Base-by-base conservation (phyloP, 768 basidiomycete genomes). In the Leccinum aurantiacum region DNA sequence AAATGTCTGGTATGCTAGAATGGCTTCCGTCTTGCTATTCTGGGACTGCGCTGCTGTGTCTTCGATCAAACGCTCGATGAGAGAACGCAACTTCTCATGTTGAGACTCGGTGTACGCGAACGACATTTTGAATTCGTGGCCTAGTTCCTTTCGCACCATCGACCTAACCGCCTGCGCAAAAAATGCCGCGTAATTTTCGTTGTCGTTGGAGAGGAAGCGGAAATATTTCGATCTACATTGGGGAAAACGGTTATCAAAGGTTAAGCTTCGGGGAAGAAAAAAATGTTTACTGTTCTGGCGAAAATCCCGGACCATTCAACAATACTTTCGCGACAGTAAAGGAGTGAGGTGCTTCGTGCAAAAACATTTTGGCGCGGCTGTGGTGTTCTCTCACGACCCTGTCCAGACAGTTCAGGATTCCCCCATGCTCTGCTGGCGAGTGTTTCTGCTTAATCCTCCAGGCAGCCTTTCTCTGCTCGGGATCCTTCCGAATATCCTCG, bases 111-210 rank as follows among this genome's bases (percentile, higher is more conserved):
- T 49, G 13, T 38, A n/a, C 1, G 1, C 3, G 8, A 62, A 60
- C 8, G 0, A 0, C 17, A 59, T 10, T 0, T n/a, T 10, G 1
- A 55, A 31, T 3, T 37, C 33, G 4, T 59, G 58, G 6, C 58
- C 58, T 1, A 0, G 2, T 2, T 52, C 9, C 9, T 46, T 46
- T 1, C 61, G 13, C 3, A 63, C 9, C 54, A 62, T 53, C 2
- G 22, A 17, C 22, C 58, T 15, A 1, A 56, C 17, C 37, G 60
- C 56, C n/a, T 63, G 61, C 3, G 37, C 11, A 13, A 60, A 60
- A 5, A 44, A 6, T 0, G 51, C 5, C 4, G 11, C 3, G 29
- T 60, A 60, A 7, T 6, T 29, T 6, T 24, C 1, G 24, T 58
- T 44, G 6, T 19, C 4, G 13, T 6, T 3, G 0, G 29, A 22